Conservation (phyloP, 108 stramenopile species). For the Parietichytrium sp. region DNA sequence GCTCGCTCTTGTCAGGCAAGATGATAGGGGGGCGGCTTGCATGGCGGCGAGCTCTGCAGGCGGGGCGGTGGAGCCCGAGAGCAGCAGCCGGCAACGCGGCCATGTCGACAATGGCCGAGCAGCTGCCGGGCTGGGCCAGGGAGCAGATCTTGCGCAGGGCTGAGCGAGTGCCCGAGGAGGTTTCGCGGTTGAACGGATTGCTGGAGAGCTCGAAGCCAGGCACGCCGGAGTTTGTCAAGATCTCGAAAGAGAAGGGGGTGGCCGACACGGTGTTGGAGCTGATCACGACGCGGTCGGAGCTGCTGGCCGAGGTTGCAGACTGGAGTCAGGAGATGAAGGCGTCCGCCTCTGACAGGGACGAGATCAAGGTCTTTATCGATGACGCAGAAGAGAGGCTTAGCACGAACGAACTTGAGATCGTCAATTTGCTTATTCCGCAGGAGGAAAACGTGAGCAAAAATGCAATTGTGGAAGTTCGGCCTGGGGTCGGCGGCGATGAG, state of each 20-base stretch:
- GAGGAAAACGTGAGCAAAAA: constrained; percentile 87
- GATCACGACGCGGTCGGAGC: neutral
- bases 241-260: neutral
- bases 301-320: neutral
- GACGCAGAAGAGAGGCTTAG: no score
- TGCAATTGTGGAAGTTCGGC: constrained; percentile 90
- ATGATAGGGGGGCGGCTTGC: no score
- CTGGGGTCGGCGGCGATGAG: constrained; percentile 94
- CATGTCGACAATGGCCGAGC: no score
- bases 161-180: neutral
- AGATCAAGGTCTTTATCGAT: no score
- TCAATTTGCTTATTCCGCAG: constrained; percentile 64
- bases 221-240: neutral
- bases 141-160: neutral
- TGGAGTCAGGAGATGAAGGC: neutral
- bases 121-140: neutral
- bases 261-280: neutral
- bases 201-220: neutral
- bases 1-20: no score
- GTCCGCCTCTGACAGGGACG: no score
- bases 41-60: no score
- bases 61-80: no score
- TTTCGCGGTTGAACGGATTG: neutral
- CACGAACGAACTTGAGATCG: neutral
- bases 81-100: no score